Base-by-base conservation (phyloP, 164 flowering plant genomes). In the Berberis vulgaris region DNA sequence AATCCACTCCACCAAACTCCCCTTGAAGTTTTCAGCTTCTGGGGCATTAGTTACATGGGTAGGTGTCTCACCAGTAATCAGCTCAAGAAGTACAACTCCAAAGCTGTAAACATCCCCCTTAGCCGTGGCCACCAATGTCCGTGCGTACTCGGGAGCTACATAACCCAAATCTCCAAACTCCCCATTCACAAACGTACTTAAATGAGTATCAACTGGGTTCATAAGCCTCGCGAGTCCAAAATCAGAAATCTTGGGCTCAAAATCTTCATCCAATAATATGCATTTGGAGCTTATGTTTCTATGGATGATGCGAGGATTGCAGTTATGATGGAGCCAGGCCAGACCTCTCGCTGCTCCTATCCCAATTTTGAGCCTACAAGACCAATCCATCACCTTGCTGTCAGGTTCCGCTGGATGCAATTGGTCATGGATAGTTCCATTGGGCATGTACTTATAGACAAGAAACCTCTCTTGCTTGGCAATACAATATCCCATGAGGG, bases 21-120 rank as follows among this genome's bases (percentile, higher is more conserved):
- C 69, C 12, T 42, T 59, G 57, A 66, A 66, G 57, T 41, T 45
- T 49, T 66, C 69, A 3, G 62, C 26, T 26, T 26, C 26, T 26
- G 26, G 54, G 43, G 57, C 56, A 41, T 50, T 66, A 13, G 62
- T 5, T 5, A 59, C 62, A 5, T 59, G 69, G 47, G 57, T 66
- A 10, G 63, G 49, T 59, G 11, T 47, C 49, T 66, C 63, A 7
- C 69, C 69, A 6, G 69, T 66, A 46, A 66, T 12, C 43, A 66
- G 47, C 73, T 70, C 65, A 9, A 70, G 68, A 49, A 61, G 69
- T 6, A 71, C 61, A 10, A 57, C 49, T 41, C 73, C 73, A 56
- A 71, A 65, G 59, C 69, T 71, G 54, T 55, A 71, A 49, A 71
- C 73, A 61, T 71, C 73, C 1, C 69, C 65, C 41, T 65, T 65